phyloP scores from a whole-genome alignment of 805 yeast genomes.

The Candida lessepsii region DNA sequence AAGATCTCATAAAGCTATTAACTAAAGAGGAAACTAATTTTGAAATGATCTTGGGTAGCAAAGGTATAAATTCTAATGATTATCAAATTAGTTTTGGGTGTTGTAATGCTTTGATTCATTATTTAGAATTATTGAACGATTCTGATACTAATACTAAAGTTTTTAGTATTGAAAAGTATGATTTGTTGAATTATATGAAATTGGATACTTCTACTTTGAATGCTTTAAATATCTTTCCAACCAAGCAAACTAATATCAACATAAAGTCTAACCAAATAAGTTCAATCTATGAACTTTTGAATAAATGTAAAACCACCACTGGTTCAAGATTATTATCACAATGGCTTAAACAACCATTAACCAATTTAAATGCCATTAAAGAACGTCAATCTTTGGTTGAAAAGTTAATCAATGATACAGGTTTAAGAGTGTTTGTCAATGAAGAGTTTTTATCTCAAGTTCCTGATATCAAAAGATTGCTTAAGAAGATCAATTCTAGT shows the following conservation, averaged over 20 bases:
- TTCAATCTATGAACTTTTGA: conserved; percentile 78
- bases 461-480: conserved; percentile 79
- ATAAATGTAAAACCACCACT: conserved; percentile 85
- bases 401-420: conserved; percentile 65
- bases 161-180: conserved; percentile 61
- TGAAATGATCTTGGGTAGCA: conserved; percentile 51
- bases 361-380: conserved; percentile 56
- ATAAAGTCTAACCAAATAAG: conserved; percentile 24
- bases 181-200: conserved; percentile 79
- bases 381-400: conserved; percentile 77
- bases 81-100: conserved; percentile 55
- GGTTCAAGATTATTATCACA: conserved; percentile 86
- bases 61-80: conserved; percentile 48
- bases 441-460: conserved; percentile 66
- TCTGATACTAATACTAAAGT: conserved; percentile 44
- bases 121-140: conserved; percentile 63
- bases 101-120: conserved; percentile 65
- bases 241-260: conserved; percentile 23
- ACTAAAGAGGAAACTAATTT: conserved; percentile 28
- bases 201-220: conserved; percentile 87
- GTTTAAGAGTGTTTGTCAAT: conserved; percentile 61
- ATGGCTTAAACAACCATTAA: conserved; percentile 95
- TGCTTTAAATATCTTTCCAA: conserved; percentile 83
- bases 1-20: conserved; percentile 72
- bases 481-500: conserved; percentile 56